Conservation (phyloP, 2,329 filamentous ascomycete species). For the Diaporthe humulicola region DNA sequence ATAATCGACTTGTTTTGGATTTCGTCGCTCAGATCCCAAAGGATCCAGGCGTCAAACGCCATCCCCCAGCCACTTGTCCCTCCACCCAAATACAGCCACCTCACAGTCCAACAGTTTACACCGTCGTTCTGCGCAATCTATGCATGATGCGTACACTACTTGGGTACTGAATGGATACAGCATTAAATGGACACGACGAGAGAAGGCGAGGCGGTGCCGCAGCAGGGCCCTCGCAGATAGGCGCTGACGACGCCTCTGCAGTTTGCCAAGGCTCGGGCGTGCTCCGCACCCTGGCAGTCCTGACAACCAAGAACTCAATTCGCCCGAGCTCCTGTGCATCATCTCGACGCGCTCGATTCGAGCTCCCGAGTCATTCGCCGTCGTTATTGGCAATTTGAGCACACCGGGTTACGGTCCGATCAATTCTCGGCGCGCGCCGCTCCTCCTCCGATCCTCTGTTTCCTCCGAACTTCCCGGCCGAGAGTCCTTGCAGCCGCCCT, state of each 20-base stretch:
- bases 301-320: background rate
- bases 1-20: slow-evolving; percentile 29
- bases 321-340: slow-evolving; percentile 17
- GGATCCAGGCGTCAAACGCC: slow-evolving; percentile 29
- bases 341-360: slow-evolving; percentile 9
- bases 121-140: background rate
- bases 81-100: background rate
- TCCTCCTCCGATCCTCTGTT: background rate
- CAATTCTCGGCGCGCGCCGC: slow-evolving; percentile 16
- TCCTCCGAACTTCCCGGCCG: slow-evolving; percentile 3
- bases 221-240: background rate
- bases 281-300: background rate
- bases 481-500: background rate
- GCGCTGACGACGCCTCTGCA: slow-evolving; percentile 16
- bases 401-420: background rate
- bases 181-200: background rate
- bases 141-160: background rate
- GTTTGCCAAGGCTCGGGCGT: slow-evolving; percentile 13
- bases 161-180: background rate
- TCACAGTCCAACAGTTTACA: background rate
- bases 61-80: background rate
- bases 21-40: slow-evolving; percentile 22
- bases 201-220: background rate
- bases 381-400: slow-evolving; percentile 12
- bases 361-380: slow-evolving; percentile 18